Percentiles rank a stretch among this genome's conserved stretches.
These are phyloP conservation scores for Ascochyta lentis DNA, from an alignment of 2,329 filamentous ascomycete species.

Conservation along the genomic window DNA sequence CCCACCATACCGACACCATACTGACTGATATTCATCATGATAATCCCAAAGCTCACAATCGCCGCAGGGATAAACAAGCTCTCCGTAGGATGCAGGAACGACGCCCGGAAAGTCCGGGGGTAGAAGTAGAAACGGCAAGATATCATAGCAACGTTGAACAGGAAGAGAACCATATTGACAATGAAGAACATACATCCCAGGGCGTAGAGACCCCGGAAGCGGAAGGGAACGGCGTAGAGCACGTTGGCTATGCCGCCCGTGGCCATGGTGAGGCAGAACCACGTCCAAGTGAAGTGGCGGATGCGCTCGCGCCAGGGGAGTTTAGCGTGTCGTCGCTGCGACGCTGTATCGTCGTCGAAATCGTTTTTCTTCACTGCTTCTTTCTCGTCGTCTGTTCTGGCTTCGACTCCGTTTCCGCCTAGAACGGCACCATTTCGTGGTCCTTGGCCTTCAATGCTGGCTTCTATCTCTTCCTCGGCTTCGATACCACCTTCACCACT, in stretches of 20 bases:
- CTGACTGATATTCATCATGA: conserved; percentile 73
- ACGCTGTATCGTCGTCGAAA: background rate
- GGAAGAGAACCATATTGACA: conserved; percentile 65
- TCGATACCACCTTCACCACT: background rate
- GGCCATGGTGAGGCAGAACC: conserved; percentile 74
- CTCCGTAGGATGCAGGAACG: conserved; percentile 78
- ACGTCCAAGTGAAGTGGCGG: conserved; percentile 75
- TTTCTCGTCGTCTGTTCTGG: background rate
- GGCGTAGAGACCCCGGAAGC: conserved; percentile 54
- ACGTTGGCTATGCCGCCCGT: conserved; percentile 68
- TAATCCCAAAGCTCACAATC: conserved; percentile 69
- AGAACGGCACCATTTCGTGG: background rate
- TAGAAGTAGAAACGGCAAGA: conserved; percentile 72
- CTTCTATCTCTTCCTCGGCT: background rate
- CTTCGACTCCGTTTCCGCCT: background rate
- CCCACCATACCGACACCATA: conserved; percentile 68
- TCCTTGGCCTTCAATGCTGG: background rate
- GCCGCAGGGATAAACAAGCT: conserved; percentile 77
- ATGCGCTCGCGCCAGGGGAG: conserved; percentile 54
- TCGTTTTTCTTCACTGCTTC: background rate
- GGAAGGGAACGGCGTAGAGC: conserved; percentile 56
- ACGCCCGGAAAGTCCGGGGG: conserved; percentile 72
- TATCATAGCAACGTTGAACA: conserved; percentile 73
- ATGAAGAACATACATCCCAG: conserved; percentile 59
- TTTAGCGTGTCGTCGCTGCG: background rate